Evolutionary conservation across 495 filamentous ascomycete species (phyloP).

Genomic region (Lasiosphaeria ovina): DNA sequence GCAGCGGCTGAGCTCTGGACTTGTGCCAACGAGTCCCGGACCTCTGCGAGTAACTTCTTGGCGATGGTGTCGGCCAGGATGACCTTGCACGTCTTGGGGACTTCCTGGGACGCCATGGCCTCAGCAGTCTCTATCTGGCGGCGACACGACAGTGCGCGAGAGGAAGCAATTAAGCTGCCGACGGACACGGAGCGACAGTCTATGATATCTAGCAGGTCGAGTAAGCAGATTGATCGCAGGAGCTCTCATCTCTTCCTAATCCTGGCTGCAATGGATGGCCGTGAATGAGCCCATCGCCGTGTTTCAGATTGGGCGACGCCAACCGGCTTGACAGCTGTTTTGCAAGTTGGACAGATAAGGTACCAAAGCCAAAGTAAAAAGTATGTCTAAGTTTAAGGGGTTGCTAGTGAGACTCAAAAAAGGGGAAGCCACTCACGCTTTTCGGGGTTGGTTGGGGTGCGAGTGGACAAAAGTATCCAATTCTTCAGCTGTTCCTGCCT

Average conservation of each 20-base stretch:
- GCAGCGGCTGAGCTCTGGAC: constrained; percentile 49
- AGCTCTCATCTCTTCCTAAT: background rate
- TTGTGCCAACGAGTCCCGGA: constrained; percentile 65
- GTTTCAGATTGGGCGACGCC: too few relatives aligned
- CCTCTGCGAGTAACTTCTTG: constrained; percentile 73
- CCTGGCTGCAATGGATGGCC: background rate
- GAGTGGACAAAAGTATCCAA: too few relatives aligned
- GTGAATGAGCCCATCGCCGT: too few relatives aligned
- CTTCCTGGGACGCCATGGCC: constrained; percentile 41
- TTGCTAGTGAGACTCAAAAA: too few relatives aligned
- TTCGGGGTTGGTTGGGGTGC: too few relatives aligned
- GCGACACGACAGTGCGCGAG: too few relatives aligned
- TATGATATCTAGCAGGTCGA: background rate
- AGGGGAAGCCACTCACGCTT: too few relatives aligned
- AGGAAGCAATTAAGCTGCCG: background rate
- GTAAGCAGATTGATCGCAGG: background rate
- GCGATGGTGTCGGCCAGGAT: constrained; percentile 82
- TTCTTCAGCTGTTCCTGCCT: too few relatives aligned
- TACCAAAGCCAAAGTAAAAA: too few relatives aligned
- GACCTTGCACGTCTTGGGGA: constrained; percentile 79
- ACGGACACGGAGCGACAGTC: background rate
- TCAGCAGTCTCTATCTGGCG: background rate
- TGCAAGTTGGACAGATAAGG: too few relatives aligned
- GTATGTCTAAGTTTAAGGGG: too few relatives aligned
- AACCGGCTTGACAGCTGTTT: too few relatives aligned